Evolutionary conservation across 2,329 filamentous ascomycete species (phyloP), one percentile per base, ranked within the genome.

Genomic region (Ophiocordyceps robertsii): DNA sequence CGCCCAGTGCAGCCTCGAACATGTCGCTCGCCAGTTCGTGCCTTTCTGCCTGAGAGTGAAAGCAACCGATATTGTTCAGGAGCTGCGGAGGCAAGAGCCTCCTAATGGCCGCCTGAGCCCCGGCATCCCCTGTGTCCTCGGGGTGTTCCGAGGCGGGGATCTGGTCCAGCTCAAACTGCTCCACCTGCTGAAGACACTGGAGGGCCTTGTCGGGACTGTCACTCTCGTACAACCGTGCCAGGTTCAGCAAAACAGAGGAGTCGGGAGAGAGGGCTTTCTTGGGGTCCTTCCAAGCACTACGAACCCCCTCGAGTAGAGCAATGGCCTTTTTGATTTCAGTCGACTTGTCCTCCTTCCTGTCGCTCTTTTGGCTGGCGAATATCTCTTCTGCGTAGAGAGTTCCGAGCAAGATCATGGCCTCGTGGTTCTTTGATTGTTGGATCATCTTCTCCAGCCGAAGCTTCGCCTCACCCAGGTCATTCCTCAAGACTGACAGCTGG

Each of bases 31-130:
- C 89, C 47, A 78, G 70, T 17, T 82, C 77, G 48, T 84, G 80
- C 56, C 87, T 88, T 53, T 94, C 88, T 2, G 80, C 74, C 57
- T 95, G 88, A 51, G 87, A 95, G 51, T 94, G 79, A 64, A 96
- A 96, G 61, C 89, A 95, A 6, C 86, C 92, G 58, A 96, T 94
- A 59, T 98, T 98, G 69, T 96, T 98, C 37, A 98, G 73, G 2
- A 96, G 71, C 56, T 95, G 88, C 4, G 92, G 92, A 1, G 89
- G 85, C 2, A 98, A 68, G 45, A 82, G 72, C 56, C 89, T 84
- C 42, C 88, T 80, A 27, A 94, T 69, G 14, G 72, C 69, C 19
- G 68, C 67, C 43, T 75, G 74, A 44, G 76, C 64, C 29, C 75
- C 72, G 3, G 68, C 71, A 44, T 82, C 75, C 42, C 85, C 78